A percentile compares a stretch with the other conserved stretches of the same genome.
These are phyloP conservation scores for Fusarium lyarnte DNA, from an alignment of 2,329 filamentous ascomycete genomes.

Conservation along the genomic window DNA sequence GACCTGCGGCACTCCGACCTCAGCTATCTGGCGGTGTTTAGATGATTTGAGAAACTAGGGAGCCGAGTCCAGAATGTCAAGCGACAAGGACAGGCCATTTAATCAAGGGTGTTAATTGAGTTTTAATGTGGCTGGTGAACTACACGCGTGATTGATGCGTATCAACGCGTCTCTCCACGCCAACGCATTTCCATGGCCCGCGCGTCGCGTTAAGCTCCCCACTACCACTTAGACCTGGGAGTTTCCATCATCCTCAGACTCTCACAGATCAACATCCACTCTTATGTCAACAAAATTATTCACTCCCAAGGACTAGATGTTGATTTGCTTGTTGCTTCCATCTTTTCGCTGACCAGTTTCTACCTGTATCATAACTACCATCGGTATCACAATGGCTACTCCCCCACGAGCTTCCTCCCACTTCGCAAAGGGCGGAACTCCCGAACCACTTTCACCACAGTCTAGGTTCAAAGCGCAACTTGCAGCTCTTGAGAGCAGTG, in stretches of 20 bases:
- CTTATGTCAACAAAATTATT: slow-evolving; percentile 3
- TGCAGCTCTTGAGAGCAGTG: slow-evolving; percentile 60
- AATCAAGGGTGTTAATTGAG: slow-evolving; percentile 7
- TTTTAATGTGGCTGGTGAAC: not conserved
- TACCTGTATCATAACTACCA: not conserved
- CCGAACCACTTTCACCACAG: slow-evolving; percentile 59
- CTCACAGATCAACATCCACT: slow-evolving; percentile 12
- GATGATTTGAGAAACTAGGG: not conserved
- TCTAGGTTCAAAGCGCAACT: slow-evolving; percentile 66
- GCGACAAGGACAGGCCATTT: not conserved
- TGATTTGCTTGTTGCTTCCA: not conserved
- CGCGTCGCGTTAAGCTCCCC: slow-evolving; percentile 48
- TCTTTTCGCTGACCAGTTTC: not conserved
- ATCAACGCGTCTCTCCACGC: slow-evolving; percentile 38
- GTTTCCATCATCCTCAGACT: not conserved
- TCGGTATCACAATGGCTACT: slow-evolving; percentile 54
- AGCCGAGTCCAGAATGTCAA: not conserved
- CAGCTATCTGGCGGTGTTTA: not conserved
- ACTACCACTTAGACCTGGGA: slow-evolving; percentile 36
- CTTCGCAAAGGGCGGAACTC: slow-evolving; percentile 52
- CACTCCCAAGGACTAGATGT: not conserved
- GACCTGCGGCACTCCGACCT: not conserved
- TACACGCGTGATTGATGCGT: slow-evolving; percentile 35
- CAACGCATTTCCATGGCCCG: slow-evolving; percentile 34
- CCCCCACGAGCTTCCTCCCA: slow-evolving; percentile 58